Conservation (phyloP, 73 alveolate species). For the Stentor roeselii region DNA sequence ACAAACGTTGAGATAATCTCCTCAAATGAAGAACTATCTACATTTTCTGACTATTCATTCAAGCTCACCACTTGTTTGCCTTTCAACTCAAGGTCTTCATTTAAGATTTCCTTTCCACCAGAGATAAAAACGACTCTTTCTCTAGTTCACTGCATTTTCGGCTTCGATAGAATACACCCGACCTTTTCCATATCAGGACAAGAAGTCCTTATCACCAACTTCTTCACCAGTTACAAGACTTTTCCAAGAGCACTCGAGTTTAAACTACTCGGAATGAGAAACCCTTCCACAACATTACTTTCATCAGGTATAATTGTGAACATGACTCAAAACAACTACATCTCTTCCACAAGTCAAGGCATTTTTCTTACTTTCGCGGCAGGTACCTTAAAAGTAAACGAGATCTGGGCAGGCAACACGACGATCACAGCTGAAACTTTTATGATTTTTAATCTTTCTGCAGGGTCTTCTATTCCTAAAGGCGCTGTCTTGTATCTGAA, state of each 20-base stretch:
- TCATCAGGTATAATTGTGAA: neutral
- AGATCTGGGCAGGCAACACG: too few relatives aligned
- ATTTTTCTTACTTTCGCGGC: neutral
- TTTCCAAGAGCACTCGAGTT: too few relatives aligned
- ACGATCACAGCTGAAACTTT: too few relatives aligned
- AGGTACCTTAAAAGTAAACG: neutral
- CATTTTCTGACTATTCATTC: neutral
- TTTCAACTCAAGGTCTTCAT: neutral
- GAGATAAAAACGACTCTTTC: neutral
- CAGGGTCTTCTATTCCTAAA: neutral
- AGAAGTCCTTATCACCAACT: too few relatives aligned
- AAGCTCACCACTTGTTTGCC: neutral
- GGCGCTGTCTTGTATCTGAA: neutral
- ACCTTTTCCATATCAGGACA: neutral
- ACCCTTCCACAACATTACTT: neutral
- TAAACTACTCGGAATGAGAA: too few relatives aligned
- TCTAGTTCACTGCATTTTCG: neutral
- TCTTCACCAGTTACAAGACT: too few relatives aligned
- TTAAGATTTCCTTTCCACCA: neutral
- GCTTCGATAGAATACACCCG: neutral
- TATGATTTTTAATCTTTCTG: neutral
- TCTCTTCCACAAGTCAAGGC: neutral
- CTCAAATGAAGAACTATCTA: neutral
- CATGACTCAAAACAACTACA: too few relatives aligned
- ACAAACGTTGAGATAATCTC: neutral